phyloP scores from a whole-genome alignment of 2,329 filamentous ascomycete genomes.

The Clarireedia homoeocarpa region DNA sequence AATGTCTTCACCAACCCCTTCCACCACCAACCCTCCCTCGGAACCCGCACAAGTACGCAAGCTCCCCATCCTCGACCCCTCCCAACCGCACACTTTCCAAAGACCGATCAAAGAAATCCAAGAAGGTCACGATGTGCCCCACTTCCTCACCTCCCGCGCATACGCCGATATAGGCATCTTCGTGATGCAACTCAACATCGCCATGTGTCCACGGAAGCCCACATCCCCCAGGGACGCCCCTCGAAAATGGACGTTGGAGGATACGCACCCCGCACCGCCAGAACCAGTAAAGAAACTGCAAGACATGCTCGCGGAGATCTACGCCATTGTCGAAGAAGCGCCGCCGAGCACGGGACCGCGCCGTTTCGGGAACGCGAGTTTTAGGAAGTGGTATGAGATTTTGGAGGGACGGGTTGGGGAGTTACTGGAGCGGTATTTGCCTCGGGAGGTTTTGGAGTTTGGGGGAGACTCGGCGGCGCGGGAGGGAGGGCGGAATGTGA shows the following conservation, averaged over 20 bases:
- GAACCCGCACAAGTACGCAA: background rate
- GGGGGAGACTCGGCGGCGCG: slow-evolving; percentile 12
- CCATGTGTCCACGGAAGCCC: slow-evolving; percentile 65
- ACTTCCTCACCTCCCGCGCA: slow-evolving; percentile 72
- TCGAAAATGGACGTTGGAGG: slow-evolving; percentile 44
- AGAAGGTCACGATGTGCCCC: slow-evolving; percentile 71
- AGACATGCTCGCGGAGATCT: slow-evolving; percentile 39
- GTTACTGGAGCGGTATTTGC: slow-evolving; percentile 51
- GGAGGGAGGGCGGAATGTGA: slow-evolving; percentile 22
- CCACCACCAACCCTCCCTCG: background rate
- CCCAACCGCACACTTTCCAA: slow-evolving; percentile 48
- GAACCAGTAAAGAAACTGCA: slow-evolving; percentile 58
- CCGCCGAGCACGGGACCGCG: slow-evolving; percentile 81
- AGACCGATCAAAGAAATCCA: slow-evolving; percentile 75
- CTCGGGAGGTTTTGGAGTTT: slow-evolving; percentile 34
- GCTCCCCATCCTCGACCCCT: slow-evolving; percentile 36
- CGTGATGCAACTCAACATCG: slow-evolving; percentile 80
- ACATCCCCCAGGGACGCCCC: slow-evolving; percentile 31
- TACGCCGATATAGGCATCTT: slow-evolving; percentile 85
- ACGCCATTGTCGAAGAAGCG: slow-evolving; percentile 62
- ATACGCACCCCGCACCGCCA: slow-evolving; percentile 34
- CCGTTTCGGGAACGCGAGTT: slow-evolving; percentile 87
- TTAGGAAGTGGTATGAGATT: slow-evolving; percentile 72
- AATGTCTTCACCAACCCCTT: background rate
- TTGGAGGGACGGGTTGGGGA: slow-evolving; percentile 51